Percentiles rank a stretch among this genome's conserved stretches.
These are phyloP conservation scores for Rhodotorula sp. DNA, from an alignment of 1,284 basidiomycete species.

Conservation along the genomic window DNA sequence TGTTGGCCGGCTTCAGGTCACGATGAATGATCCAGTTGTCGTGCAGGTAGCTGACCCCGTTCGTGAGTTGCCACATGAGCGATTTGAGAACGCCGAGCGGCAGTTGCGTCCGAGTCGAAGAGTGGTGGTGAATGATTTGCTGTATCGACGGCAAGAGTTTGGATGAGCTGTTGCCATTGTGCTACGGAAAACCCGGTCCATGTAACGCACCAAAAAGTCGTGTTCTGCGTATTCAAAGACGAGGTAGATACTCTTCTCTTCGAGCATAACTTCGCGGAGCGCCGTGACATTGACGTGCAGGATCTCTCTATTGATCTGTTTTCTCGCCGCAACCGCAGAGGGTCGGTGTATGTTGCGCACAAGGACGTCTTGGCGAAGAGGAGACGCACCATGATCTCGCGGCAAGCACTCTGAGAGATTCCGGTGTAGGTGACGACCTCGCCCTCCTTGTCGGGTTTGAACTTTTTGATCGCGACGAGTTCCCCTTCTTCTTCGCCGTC, in stretches of 20 bases:
- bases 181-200: background rate
- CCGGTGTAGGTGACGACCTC: conserved; percentile 88
- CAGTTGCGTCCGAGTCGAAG: conserved; percentile 77
- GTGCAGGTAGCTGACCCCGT: conserved; percentile 92
- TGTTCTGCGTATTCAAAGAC: conserved; percentile 99
- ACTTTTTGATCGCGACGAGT: conserved; percentile 97
- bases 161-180: background rate
- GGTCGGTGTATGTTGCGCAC: background rate
- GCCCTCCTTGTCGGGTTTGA: conserved; percentile 98
- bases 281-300: conserved; percentile 88
- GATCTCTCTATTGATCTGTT: conserved; percentile 86
- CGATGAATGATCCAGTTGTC: conserved; percentile 91
- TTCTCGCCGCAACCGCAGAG: background rate
- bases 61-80: conserved; percentile 90
- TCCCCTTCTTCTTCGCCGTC: conserved; percentile 60
- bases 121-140: conserved; percentile 98
- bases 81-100: conserved; percentile 80
- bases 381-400: conserved; percentile 81
- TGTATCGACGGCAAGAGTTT: conserved; percentile 47
- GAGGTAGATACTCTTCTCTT: conserved; percentile 98
- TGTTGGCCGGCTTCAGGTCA: conserved; percentile 98
- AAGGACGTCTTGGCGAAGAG: background rate
- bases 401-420: conserved; percentile 93
- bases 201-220: conserved; percentile 76
- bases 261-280: conserved; percentile 89